phyloP scores from a whole-genome alignment of 2,329 filamentous ascomycete species.

The Pseudocercospora musae region DNA sequence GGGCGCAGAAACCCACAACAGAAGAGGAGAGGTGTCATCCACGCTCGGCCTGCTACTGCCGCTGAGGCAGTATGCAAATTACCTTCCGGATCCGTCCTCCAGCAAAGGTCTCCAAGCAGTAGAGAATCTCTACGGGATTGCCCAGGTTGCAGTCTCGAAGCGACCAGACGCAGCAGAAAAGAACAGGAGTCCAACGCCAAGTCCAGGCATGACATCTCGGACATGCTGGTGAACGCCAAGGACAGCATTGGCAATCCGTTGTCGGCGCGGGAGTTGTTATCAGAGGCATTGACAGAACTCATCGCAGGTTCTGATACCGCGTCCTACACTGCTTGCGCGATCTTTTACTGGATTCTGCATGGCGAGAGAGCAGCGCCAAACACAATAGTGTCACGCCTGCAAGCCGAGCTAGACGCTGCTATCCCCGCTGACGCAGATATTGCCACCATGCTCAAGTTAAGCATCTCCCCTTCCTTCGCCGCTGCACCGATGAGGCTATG shows the following conservation, averaged over 20 bases:
- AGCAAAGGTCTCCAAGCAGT: conserved; percentile 25
- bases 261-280: conserved; percentile 30
- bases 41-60: conserved; percentile 22
- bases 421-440: conserved; percentile 21
- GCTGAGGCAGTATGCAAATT: conserved; percentile 22
- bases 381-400: conserved; percentile 25
- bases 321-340: conserved; percentile 32
- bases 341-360: conserved; percentile 27
- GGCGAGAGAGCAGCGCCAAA: conserved; percentile 29
- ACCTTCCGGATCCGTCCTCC: conserved; percentile 29
- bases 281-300: conserved; percentile 36
- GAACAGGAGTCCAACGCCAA: background rate
- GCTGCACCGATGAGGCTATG: conserved; percentile 35
- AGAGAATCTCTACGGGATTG: conserved; percentile 26
- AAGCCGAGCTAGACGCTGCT: conserved; percentile 30
- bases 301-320: conserved; percentile 39
- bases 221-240: conserved; percentile 32
- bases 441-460: conserved; percentile 26
- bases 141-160: conserved; percentile 32
- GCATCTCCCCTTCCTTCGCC: conserved; percentile 30
- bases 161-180: conserved; percentile 21
- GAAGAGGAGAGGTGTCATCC: conserved; percentile 25
- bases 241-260: conserved; percentile 32
- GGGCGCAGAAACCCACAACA: conserved; percentile 25
- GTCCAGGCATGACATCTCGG: conserved; percentile 33